Evolutionary conservation across 306 rosid genomes (phyloP), one percentile per base, ranked within the genome.

Genomic region (Trifolium pratense): DNA sequence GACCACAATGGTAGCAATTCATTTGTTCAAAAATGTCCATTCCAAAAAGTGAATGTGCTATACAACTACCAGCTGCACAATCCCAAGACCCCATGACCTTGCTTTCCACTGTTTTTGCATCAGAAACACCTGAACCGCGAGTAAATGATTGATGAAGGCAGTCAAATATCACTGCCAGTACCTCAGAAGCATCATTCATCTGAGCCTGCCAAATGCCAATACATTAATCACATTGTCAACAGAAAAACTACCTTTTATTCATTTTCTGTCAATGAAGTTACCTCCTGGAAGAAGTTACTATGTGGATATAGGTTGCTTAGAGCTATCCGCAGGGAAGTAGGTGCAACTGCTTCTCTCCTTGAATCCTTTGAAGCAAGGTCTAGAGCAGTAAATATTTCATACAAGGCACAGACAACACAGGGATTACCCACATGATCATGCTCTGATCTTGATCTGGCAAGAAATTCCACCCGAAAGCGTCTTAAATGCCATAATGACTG

Each of bases 151-250:
- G 88, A 75, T 95, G 99, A 77, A 95, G 93, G 88, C 99, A 88
- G 71, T 88, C 87, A 89, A 92, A 95, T 78, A 95, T 84, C 77
- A 87, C 97, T 17, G 52, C 91, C 78, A 95, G 81, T 12, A 95
- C 99, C 87, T 95, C 99, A 72, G 99, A 95, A 66, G 99, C 99
- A 78, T 95, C 99, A 57, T 95, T 95, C 99, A 95, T 95, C 82
- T 95, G 97, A 80, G 87, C 97, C 99, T 95, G 89, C 45, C 75
- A 83, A 79, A 79, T 52, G 65, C 46, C 78, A 60, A 20, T 49
- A 52, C 48, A 53, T 88, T 70, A 85, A 75, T 70, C 83, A 64
- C 80, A 69, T 71, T 55, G 62, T 20, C 20, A 66, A 73, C 68
- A 70, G 51, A 53, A 43, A 68, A 79, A 74, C 39, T 56, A 72